Percentiles rank a stretch among this genome's conserved stretches.
phyloP scores from a whole-genome alignment of 257 asterid species.

The Penstemon newberryi region DNA sequence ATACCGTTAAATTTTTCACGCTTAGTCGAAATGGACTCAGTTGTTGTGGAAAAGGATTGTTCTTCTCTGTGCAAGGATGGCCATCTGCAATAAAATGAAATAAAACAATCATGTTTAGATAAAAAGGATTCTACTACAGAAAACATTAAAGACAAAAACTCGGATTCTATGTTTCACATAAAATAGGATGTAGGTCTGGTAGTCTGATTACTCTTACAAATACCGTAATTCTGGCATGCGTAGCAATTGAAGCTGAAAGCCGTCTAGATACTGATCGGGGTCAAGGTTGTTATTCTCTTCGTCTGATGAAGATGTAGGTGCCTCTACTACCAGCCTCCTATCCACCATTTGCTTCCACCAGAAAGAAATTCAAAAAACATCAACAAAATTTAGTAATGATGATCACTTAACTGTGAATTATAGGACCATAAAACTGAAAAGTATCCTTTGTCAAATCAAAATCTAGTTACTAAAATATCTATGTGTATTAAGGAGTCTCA shows the following conservation, averaged over 20 bases:
- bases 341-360: slow-evolving; percentile 55
- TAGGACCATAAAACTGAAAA: background rate
- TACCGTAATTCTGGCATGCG: slow-evolving; percentile 63
- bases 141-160: slow-evolving; percentile 4
- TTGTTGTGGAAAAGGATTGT: slow-evolving; percentile 14
- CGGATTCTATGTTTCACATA: background rate
- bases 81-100: slow-evolving; percentile 49
- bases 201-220: slow-evolving; percentile 69
- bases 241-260: slow-evolving; percentile 45
- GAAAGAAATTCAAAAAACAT: slow-evolving; percentile 26
- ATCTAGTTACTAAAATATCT: slow-evolving; percentile 9
- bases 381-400: slow-evolving; percentile 17
- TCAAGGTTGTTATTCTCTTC: slow-evolving; percentile 37
- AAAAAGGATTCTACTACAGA: slow-evolving; percentile 3
- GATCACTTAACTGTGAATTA: slow-evolving; percentile 11
- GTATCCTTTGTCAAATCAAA: slow-evolving; percentile 3
- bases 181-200: slow-evolving; percentile 27
- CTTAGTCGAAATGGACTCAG: slow-evolving; percentile 34
- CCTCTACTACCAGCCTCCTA: slow-evolving; percentile 32
- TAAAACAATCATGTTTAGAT: slow-evolving; percentile 9
- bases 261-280: slow-evolving; percentile 39
- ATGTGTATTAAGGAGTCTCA: slow-evolving; percentile 23
- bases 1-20: slow-evolving; percentile 31
- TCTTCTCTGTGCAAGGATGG: slow-evolving; percentile 44
- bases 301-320: slow-evolving; percentile 36